Evolutionary conservation across 306 rosid species (phyloP), one percentile per base, ranked within the genome.

Genomic region (Malus orientalis): DNA sequence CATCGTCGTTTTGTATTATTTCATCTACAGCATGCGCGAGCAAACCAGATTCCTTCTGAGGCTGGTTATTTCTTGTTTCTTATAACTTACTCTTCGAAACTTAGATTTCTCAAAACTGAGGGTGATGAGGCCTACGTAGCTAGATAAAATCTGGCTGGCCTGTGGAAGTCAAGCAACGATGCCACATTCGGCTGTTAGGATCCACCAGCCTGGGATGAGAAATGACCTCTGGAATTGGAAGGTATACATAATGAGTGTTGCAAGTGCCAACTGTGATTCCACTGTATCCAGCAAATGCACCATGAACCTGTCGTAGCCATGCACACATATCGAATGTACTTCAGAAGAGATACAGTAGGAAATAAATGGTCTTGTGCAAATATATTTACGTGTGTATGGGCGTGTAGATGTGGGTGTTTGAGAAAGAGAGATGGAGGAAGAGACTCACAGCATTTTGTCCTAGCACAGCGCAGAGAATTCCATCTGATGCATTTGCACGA

Each of bases 401-500:
- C 15, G 15, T n/a, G 40, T 8, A 6, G 40, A 36, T 11, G 8
- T 1, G 38, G 16, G 55, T 20, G 36, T 38, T 22, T 22, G 55
- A 62, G 40, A 78, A 60, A 33, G 38, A 78, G 74, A 78, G 81
- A 81, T 2, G 1, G 47, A 62, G 47, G 76, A 61, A 33, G 62
- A 60, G 75, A 90, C 96, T 87, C 73, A 96, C 99, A 20, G 99
- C 98, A 82, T 96, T 96, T 85, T 96, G 99, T 72, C 99, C 98
- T 49, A 96, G 88, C 64, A 96, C 99, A 45, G 99, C 82, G 72
- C 99, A 96, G 60, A 92, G 81, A 86, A 96, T 96, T 83, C 98
- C 98, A 87, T 96, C 99, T 44, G 98, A 96, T 75, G 99, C 99
- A 74, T 96, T 96, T 79, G 98, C 99, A 32, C 99, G 98, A 75